Evolutionary conservation across 257 asterid species (phyloP), one percentile per base, ranked within the genome.

Genomic region (Parsonsia alboflavescens): DNA sequence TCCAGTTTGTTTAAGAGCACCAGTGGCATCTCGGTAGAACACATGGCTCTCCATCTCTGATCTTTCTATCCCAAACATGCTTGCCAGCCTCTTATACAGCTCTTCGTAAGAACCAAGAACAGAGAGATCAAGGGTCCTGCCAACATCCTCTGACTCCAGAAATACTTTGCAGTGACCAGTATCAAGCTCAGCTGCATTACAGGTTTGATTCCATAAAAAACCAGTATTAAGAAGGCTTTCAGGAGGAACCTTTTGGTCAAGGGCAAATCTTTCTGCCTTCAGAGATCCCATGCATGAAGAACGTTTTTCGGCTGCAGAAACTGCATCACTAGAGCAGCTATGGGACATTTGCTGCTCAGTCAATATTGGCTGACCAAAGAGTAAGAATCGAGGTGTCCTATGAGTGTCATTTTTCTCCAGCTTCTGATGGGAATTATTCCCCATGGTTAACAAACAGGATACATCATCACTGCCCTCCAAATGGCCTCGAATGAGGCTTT

Each of bases 291-390:
- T 74, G 63, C 75, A 72, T 13, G 83, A 41, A 45, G 84, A 79
- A 65, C 65, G 54, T 24, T 73, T 80, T 72, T 66, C 70, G 7
- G 50, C 73, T 64, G 74, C 84, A 78, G 86, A 76, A 75, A 50
- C 68, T 72, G 74, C 72, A 42, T 80, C 89, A 72, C 76, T 64
- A 10, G 85, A 80, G 74, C 77, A 73, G 41, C 84, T 87, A 49
- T 46, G 81, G 74, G 84, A 87, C 89, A 94, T 85, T 71, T 94
- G 99, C 87, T 94, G 97, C 88, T 94, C 97, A 0, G 99, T 94
- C 75, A 92, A 97, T 79, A 94, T 94, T 42, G 96, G 95, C 84
- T 94, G 96, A 80, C 99, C 99, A 59, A 94, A 94, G 74, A 94
- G 96, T 45, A 92, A 63, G 59, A 94, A 94, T 33, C 75, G 84